Base-by-base conservation (phyloP, 352 stramenopile species). In the Globisporangium sylvaticum region DNA sequence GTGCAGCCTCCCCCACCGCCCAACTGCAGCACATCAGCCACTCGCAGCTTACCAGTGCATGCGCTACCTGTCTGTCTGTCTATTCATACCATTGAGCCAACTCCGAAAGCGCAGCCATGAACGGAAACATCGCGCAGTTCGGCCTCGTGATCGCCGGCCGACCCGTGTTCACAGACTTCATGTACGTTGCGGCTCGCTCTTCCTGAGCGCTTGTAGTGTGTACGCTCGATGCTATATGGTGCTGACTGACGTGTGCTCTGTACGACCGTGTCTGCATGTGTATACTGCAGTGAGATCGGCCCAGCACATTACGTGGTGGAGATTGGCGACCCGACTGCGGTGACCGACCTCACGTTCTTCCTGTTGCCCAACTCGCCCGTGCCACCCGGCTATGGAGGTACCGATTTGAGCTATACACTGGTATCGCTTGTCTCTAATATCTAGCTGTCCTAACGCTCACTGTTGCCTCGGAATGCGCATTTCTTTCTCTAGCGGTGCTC, bases 281-380 rank as follows among this genome's bases (percentile, higher is more conserved):
- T 37, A 0, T 44, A 7, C 20, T 4, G 12, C 59, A 90, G 80
- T 54, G 78, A 87, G 64, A 89, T 90, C 29, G 79, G 75, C 12
- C 82, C 82, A 4, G 73, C 71, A n/a, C 82, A 88, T 50, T 90
- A 84, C 34, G 76, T 91, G 31, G 68, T 85, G 46, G 81, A 88
- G 65, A 86, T 92, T 31, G 15, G 75, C 12, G 77, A 90, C 58
- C 84, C 84, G 8, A 77, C 65, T 0, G 72, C 83, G 31, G 76
- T 92, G 39, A 84, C 80, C 39, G 84, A 92, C 58, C 69, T 92
- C 52, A 90, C 82, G 22, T 92, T 92, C 76, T 92, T 92, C 65
- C 53, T 92, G 29, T 46, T 92, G 44, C 84, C 84, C 20, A 70
- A 75, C 22, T 90, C 84, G 9, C 78, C 80, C 14, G 80, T 91